Evolutionary conservation across 1,284 basidiomycete species (phyloP).

Genomic region (Cutaneotrichosporon sp.): DNA sequence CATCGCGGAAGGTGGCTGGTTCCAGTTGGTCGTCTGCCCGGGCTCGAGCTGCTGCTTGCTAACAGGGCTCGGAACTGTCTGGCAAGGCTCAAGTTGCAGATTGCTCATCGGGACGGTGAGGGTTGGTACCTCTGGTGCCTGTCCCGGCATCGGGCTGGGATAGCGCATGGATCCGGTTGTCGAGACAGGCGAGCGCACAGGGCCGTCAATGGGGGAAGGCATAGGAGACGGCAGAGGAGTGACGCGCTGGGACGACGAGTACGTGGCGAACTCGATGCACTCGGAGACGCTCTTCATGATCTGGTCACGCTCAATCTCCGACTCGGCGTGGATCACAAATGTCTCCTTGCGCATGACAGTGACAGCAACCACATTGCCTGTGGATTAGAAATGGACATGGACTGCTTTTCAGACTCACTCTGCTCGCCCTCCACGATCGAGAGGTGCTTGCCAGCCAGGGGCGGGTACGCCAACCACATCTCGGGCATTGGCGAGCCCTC

Average conservation of each 20-base stretch:
- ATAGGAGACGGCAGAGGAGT: conserved; percentile 7
- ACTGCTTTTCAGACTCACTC: conserved; percentile 36
- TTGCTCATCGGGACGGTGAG: conserved; percentile 39
- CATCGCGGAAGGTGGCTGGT: conserved; percentile 19
- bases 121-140: not conserved
- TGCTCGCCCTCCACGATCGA: conserved; percentile 63
- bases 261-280: conserved; percentile 76
- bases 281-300: conserved; percentile 75
- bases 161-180: conserved; percentile 25
- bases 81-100: conserved; percentile 38
- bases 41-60: conserved; percentile 37
- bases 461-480: conserved; percentile 93
- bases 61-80: conserved; percentile 36
- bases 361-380: conserved; percentile 72
- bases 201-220: conserved; percentile 4
- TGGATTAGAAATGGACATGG: conserved; percentile 9
- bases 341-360: conserved; percentile 87
- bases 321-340: conserved; percentile 67
- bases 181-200: conserved; percentile 12
- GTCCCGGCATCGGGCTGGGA: conserved; percentile 35
- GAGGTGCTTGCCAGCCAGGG: conserved; percentile 90
- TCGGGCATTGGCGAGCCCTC: conserved; percentile 64
- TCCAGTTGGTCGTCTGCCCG: conserved; percentile 39
- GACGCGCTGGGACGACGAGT: conserved; percentile 27
- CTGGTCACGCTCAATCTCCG: conserved; percentile 63